phyloP scores from a whole-genome alignment of 306 rosid genomes.

The Cucumis cinereus region DNA sequence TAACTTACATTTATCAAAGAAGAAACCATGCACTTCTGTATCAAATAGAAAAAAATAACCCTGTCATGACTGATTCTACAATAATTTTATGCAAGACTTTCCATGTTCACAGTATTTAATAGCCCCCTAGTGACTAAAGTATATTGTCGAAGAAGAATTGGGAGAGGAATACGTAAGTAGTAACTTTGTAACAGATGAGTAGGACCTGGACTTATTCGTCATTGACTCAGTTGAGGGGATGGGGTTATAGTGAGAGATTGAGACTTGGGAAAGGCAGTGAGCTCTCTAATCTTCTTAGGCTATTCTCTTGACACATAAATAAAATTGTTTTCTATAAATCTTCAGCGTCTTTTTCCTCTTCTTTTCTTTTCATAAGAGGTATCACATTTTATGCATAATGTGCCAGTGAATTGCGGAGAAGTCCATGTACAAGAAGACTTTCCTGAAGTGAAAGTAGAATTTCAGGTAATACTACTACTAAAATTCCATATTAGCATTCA shows the following conservation, averaged over 20 bases:
- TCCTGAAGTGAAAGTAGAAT: conserved; percentile 75
- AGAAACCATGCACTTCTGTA: neutral
- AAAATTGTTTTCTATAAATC: neutral
- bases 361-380: neutral
- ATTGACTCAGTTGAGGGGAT: neutral
- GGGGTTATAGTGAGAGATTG: neutral
- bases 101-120: neutral
- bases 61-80: neutral
- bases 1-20: neutral
- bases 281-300: neutral
- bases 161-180: neutral
- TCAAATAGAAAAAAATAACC: neutral
- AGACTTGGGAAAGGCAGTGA: neutral
- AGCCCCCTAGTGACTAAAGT: neutral
- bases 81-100: neutral
- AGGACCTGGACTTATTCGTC: neutral
- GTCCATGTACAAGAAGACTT: conserved; percentile 52
- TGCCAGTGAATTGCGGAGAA: conserved; percentile 55
- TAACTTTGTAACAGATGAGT: neutral
- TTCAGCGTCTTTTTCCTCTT: neutral
- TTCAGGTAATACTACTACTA: conserved; percentile 46
- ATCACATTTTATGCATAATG: neutral
- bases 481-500: neutral
- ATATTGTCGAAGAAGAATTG: neutral
- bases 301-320: neutral